Base-by-base conservation (phyloP, 2,329 filamentous ascomycete genomes). In the Chaetomium strumarium region DNA sequence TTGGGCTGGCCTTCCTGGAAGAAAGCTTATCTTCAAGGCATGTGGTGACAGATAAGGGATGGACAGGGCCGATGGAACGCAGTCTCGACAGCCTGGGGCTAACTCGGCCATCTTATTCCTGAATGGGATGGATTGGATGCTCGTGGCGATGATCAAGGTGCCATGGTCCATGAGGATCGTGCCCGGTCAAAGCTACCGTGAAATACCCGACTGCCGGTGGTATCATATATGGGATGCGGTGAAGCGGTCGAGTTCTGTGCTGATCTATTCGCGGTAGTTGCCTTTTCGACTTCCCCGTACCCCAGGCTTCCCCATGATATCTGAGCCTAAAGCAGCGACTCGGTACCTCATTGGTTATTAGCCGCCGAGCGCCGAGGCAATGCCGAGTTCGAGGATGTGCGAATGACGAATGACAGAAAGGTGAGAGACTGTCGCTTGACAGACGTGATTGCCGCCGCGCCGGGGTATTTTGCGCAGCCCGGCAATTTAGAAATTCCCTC, bases 251-350 rank as follows among this genome's bases (percentile, higher is more conserved):
- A 39, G 37, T 17, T 12, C 33, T 43, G 3, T 40, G 41, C 36
- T 46, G 34, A 45, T 45, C 46, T 24, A 8, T 34, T 16, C 46
- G 24, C 46, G 45, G 45, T 39, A 48, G 40, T 53, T 45, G 16
- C 8, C 10, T 14, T n/a, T 33, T 16, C 14, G 16, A 19, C 16
- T 12, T 34, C 36, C 11, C 40, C 29, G 29, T 40, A 29, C 46
- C 50, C 50, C 49, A 37, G 42, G 39, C 42, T 38, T 52, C 47
- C 49, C 49, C 43, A 42, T 37, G 43, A 41, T 44, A 40, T 20
- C 36, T 14, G 29, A 34, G 38, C 50, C 44, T 24, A 20, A 52
- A 52, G n/a, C 31, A 31, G 24, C 37, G 47, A n/a, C 14, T 6
- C 11, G 11, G 3, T 24, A 5, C 13, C 31, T 11, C 33, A 20